Conservation (phyloP, 441 rosid genomes). For the Capsella rubella region DNA sequence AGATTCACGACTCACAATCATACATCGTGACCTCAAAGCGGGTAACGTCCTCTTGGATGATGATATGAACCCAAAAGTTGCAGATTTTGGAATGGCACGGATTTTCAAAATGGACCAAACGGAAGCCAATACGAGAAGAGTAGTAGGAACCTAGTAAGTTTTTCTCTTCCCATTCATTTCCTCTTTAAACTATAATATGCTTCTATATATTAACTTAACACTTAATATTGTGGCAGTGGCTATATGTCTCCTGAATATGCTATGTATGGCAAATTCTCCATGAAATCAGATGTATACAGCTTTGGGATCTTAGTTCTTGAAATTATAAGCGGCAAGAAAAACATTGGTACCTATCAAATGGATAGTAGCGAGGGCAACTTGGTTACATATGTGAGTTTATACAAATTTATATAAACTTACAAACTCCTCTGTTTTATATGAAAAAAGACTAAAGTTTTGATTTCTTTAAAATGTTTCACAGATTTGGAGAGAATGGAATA, state of each 20-base stretch:
- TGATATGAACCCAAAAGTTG: slow-evolving; percentile 54
- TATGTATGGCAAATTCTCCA: slow-evolving; percentile 46
- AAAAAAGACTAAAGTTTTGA: too few species aligned
- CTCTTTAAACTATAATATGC: neutral
- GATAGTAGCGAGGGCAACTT: slow-evolving; percentile 22
- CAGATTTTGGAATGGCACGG: slow-evolving; percentile 54
- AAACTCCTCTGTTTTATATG: neutral
- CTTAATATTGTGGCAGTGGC: slow-evolving; percentile 30
- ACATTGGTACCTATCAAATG: slow-evolving; percentile 6
- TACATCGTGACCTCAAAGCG: slow-evolving; percentile 56
- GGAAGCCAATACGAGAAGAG: slow-evolving; percentile 5
- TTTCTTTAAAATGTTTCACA: neutral
- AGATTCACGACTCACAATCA: slow-evolving; percentile 53
- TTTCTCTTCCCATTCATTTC: neutral
- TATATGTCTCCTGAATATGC: slow-evolving; percentile 55
- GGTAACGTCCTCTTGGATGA: slow-evolving; percentile 49
- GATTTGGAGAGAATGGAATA: slow-evolving; percentile 54
- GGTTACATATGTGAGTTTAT: slow-evolving; percentile 40
- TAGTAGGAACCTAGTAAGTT: slow-evolving; percentile 24
- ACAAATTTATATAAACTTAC: neutral
- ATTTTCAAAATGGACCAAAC: slow-evolving; percentile 10
- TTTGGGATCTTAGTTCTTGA: slow-evolving; percentile 50
- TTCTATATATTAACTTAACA: neutral
- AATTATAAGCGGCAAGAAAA: slow-evolving; percentile 48
- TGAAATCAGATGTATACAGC: slow-evolving; percentile 47